Evolutionary conservation across 2,329 filamentous ascomycete genomes (phyloP), one percentile per base, ranked within the genome.

Genomic region (Verticillium zaregamsianum): DNA sequence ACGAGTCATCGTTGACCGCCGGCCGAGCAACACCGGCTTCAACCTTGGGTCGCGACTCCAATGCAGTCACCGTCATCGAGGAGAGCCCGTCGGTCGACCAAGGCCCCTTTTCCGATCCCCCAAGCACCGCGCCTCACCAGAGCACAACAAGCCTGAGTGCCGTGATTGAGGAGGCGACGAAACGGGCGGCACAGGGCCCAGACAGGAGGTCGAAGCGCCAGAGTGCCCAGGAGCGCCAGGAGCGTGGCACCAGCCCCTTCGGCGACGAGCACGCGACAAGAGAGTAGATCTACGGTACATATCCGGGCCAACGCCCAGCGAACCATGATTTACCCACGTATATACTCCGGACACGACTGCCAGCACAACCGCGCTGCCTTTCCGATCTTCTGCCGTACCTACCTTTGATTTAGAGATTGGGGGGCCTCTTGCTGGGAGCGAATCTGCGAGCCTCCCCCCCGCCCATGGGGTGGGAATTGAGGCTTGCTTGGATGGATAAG

Each of bases 51-150:
- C 73, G 75, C 39, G 77, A 80, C 62, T 82, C 81, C 0, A 76
- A 73, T 17, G 75, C 79, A 35, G 75, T 78, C 7, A 84, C 82
- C 1, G 74, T 82, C 45, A 80, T 83, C 55, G 79, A 82, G 15
- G 80, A 83, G 59, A 80, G 82, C 3, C 78, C 82, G 1, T 68
- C 72, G 3, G 66, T 76, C n/a, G 81, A 85, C 63, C 80, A 86
- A 67, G 81, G 86, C 0, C 86, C 86, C 0, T 89, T 89, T 70
- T 80, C 81, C 8, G 86, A 88, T 64, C 85, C 84, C 2, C 80
- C 82, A 57, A 35, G 31, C 63, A 28, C 55, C 45, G 28, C 59
- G 67, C 66, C 59, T 66, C 67, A 33, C 59, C 69, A 74, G 62
- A 82, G 77, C 65, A 77, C 75, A 14, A 77, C 76, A 14, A 82